Evolutionary conservation across 2,329 filamentous ascomycete genomes (phyloP).

Genomic region (Lizonia empirigonia): DNA sequence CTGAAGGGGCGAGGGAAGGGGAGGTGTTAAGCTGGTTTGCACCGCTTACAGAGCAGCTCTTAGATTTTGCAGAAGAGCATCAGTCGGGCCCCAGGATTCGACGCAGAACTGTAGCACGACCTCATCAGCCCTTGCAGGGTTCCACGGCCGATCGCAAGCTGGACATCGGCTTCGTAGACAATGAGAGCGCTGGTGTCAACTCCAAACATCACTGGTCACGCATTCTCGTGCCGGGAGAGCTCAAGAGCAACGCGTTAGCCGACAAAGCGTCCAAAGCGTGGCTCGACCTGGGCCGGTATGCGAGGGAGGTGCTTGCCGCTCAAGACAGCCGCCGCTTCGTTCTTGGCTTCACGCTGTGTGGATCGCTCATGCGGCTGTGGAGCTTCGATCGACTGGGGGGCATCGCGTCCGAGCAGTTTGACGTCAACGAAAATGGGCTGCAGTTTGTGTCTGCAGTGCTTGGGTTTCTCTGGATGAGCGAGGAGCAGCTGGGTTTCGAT

Average conservation of each 20-base stretch:
- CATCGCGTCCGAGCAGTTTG: constrained; percentile 53
- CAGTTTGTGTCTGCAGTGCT: constrained; percentile 52
- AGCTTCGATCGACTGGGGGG: constrained; percentile 55
- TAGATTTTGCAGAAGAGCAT: no score
- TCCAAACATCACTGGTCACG: constrained; percentile 47
- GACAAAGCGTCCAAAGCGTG: constrained; percentile 47
- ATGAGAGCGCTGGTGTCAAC: no score
- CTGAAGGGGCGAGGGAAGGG: no score
- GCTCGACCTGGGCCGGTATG: constrained; percentile 52
- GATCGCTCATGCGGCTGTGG: constrained; percentile 55
- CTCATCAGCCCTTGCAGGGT: no score
- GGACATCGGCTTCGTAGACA: no score
- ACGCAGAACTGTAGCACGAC: no score
- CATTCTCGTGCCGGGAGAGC: constrained; percentile 54
- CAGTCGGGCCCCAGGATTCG: no score
- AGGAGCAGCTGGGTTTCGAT: constrained; percentile 53
- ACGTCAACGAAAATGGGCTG: constrained; percentile 53
- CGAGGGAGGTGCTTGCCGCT: constrained; percentile 51
- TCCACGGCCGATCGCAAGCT: no score
- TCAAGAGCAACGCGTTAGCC: constrained; percentile 54
- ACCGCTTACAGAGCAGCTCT: no score
- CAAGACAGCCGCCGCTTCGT: constrained; percentile 47
- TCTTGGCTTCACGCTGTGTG: constrained; percentile 57
- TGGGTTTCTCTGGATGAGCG: constrained; percentile 52
- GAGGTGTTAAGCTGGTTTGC: no score